These are phyloP conservation scores for Harrya chromipes DNA, from an alignment of 768 basidiomycete genomes.

Conservation along the genomic window DNA sequence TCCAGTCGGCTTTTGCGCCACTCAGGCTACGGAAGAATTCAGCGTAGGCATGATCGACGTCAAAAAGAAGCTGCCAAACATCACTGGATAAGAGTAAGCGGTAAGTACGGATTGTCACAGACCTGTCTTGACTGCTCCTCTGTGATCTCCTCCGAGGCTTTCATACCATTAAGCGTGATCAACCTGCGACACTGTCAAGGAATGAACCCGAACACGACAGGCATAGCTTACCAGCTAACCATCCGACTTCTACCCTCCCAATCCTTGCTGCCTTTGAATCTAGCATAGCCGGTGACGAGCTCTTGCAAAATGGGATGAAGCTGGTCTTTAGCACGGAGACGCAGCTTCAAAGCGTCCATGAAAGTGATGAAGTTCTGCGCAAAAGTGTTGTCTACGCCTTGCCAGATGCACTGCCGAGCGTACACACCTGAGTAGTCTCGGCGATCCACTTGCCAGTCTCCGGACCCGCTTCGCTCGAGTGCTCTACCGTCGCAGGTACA, in stretches of 20 bases:
- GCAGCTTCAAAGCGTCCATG: slow-evolving; percentile 94
- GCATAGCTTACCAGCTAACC: slow-evolving; percentile 73
- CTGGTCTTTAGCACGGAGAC: slow-evolving; percentile 94
- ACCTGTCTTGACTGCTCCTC: slow-evolving; percentile 96
- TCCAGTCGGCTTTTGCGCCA: slow-evolving; percentile 33
- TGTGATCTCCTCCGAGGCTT: slow-evolving; percentile 91
- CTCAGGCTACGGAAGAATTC: slow-evolving; percentile 84
- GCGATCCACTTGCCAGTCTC: slow-evolving; percentile 98
- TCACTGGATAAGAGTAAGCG: background rate
- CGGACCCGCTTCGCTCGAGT: slow-evolving; percentile 86
- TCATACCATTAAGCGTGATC: slow-evolving; percentile 95
- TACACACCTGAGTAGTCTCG: slow-evolving; percentile 86
- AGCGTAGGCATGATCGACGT: slow-evolving; percentile 94
- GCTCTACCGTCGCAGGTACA: slow-evolving; percentile 95
- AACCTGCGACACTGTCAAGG: slow-evolving; percentile 50
- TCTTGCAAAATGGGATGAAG: slow-evolving; percentile 93
- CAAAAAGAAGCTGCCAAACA: slow-evolving; percentile 74
- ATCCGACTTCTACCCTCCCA: slow-evolving; percentile 93
- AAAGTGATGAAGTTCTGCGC: slow-evolving; percentile 95
- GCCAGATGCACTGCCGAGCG: background rate
- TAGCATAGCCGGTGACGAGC: slow-evolving; percentile 89
- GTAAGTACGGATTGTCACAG: slow-evolving; percentile 6
- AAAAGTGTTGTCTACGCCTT: background rate
- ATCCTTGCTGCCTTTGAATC: slow-evolving; percentile 92
- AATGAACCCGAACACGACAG: background rate